phyloP scores from a whole-genome alignment of 2,329 filamentous ascomycete genomes.

The Arthrocladium fulminans region DNA sequence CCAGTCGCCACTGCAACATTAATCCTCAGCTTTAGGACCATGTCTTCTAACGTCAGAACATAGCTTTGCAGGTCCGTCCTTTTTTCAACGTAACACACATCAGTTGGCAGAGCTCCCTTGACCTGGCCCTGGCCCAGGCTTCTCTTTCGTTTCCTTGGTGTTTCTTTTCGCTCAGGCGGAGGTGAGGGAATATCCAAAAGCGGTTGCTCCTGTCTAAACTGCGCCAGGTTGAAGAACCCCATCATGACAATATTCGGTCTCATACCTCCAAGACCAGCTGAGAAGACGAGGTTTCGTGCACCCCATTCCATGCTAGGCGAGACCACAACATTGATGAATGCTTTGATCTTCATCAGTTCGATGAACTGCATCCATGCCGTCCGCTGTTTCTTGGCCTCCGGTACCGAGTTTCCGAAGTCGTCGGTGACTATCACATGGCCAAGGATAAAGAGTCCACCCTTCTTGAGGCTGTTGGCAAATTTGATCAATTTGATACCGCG shows the following conservation, averaged over 20 bases:
- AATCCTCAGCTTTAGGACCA: slow-evolving; percentile 66
- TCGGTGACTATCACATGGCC: slow-evolving; percentile 81
- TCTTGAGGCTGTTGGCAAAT: slow-evolving; percentile 87
- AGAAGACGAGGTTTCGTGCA: slow-evolving; percentile 69
- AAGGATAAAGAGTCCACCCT: slow-evolving; percentile 73
- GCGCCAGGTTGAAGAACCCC: slow-evolving; percentile 71
- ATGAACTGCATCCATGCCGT: slow-evolving; percentile 79
- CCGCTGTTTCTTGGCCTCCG: slow-evolving; percentile 73
- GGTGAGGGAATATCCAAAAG: slow-evolving; percentile 48
- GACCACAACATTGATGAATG: slow-evolving; percentile 78
- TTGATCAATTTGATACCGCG: slow-evolving; percentile 74
- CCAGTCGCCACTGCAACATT: slow-evolving; percentile 80
- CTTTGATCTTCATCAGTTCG: slow-evolving; percentile 77
- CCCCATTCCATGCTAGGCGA: slow-evolving; percentile 79
- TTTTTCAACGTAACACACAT: slow-evolving; percentile 57
- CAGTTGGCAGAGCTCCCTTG: slow-evolving; percentile 56
- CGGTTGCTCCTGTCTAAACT: slow-evolving; percentile 55
- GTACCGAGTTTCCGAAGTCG: slow-evolving; percentile 68
- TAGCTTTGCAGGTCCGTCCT: slow-evolving; percentile 65
- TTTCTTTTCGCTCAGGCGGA: slow-evolving; percentile 25
- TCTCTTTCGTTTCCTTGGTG: slow-evolving; percentile 11
- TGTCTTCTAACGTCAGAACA: slow-evolving; percentile 72
- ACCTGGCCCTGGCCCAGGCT: slow-evolving; percentile 26
- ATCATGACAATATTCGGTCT: slow-evolving; percentile 77
- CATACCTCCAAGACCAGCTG: slow-evolving; percentile 78